Conservation (phyloP, 805 yeast genomes). For the Monosporozyma yasuniensis region DNA sequence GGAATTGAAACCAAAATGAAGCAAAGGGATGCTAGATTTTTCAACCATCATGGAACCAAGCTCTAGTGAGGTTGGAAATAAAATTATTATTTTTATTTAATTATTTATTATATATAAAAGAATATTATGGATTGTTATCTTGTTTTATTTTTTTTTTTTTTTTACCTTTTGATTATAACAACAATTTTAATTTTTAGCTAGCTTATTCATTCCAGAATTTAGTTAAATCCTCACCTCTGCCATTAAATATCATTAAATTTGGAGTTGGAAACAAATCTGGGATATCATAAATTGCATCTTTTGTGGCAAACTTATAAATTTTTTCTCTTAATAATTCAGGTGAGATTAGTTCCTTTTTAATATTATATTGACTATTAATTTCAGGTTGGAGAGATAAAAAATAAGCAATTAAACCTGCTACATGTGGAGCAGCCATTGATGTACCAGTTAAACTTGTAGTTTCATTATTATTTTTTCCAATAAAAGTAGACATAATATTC, state of each 20-base stretch:
- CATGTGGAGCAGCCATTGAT: constrained; percentile 98
- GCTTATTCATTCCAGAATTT: background rate
- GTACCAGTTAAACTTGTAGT: constrained; percentile 86
- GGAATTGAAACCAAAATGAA: background rate
- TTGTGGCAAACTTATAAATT: constrained; percentile 58
- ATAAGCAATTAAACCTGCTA: constrained; percentile 83
- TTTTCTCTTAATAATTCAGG: constrained; percentile 70
- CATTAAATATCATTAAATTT: constrained; percentile 66
- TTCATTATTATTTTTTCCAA: constrained; percentile 55
- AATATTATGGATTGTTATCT: too few relatives aligned
- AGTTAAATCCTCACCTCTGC: constrained; percentile 64
- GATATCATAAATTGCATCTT: constrained; percentile 47
- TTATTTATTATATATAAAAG: background rate
- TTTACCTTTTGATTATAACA: too few relatives aligned
- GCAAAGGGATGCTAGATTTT: background rate
- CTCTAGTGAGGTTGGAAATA: too few relatives aligned
- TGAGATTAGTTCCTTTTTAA: constrained; percentile 26
- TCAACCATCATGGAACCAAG: background rate
- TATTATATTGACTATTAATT: constrained; percentile 52
- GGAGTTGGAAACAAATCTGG: constrained; percentile 72
- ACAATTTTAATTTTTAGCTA: background rate
- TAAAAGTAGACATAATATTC: constrained; percentile 72
- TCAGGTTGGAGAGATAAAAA: constrained; percentile 78
- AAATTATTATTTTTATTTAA: too few relatives aligned
- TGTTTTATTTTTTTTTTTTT: background rate